These are phyloP conservation scores for Exobasidium rhododendri DNA, from an alignment of 1,284 basidiomycete genomes.

Conservation along the genomic window DNA sequence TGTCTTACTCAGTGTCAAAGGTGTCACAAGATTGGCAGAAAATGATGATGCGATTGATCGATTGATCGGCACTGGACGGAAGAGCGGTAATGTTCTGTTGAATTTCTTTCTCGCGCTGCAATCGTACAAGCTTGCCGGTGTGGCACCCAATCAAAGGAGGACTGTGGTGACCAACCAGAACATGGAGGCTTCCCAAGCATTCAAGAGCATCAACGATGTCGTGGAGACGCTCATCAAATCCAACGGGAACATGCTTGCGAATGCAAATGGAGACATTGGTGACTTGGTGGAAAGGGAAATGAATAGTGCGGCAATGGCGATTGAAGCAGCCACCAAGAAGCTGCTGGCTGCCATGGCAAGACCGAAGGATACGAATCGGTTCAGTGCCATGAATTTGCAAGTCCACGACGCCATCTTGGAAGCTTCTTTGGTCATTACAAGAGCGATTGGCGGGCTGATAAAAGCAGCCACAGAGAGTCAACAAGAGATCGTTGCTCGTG, in stretches of 20 bases:
- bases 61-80: conserved; percentile 78
- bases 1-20: conserved; percentile 88
- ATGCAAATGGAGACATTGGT: conserved; percentile 87
- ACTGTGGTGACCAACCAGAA: conserved; percentile 88
- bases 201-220: conserved; percentile 78
- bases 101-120: conserved; percentile 93
- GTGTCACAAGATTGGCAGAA: conserved; percentile 84
- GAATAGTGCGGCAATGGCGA: conserved; percentile 85
- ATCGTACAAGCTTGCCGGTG: conserved; percentile 74
- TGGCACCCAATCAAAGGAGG: conserved; percentile 66
- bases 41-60: conserved; percentile 89
- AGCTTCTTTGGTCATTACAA: conserved; percentile 89
- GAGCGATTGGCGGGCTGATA: conserved; percentile 89
- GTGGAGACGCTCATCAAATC: conserved; percentile 85
- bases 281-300: conserved; percentile 97
- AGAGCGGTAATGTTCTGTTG: conserved; percentile 79
- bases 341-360: conserved; percentile 85
- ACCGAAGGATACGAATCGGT: conserved; percentile 76
- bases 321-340: conserved; percentile 85
- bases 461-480: conserved; percentile 94
- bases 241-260: conserved; percentile 70
- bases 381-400: conserved; percentile 85
- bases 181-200: conserved; percentile 73
- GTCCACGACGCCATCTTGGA: conserved; percentile 97
- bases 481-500: conserved; percentile 94